These are phyloP conservation scores for Poa annua DNA, from an alignment of 176 grass and related monocot species.

Conservation along the genomic window DNA sequence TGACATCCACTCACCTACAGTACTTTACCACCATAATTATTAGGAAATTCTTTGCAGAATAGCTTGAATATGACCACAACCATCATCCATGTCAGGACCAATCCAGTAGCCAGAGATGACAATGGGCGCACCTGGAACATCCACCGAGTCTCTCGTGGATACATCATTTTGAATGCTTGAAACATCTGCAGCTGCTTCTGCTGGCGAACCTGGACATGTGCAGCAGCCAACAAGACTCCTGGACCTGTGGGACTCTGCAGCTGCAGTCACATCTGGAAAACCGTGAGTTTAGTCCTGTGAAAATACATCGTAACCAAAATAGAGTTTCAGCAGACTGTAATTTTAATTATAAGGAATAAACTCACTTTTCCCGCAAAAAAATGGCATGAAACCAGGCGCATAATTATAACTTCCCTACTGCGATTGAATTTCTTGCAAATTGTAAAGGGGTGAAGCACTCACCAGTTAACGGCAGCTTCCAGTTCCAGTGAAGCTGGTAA, in stretches of 20 bases:
- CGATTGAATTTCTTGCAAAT: background rate
- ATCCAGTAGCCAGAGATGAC: constrained; percentile 63
- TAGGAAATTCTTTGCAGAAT: constrained; percentile 35
- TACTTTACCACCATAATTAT: background rate
- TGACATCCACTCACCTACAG: background rate
- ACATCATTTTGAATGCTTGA: background rate
- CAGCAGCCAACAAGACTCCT: background rate
- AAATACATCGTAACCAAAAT: too few relatives aligned
- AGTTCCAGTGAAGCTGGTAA: background rate
- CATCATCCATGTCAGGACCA: constrained; percentile 65
- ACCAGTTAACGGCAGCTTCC: constrained; percentile 17
- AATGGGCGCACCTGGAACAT: background rate
- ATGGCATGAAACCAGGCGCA: background rate
- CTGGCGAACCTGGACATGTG: constrained; percentile 16
- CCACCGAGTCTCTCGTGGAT: background rate
- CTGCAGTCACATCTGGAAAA: constrained; percentile 20
- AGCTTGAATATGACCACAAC: constrained; percentile 58
- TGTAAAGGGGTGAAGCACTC: background rate
- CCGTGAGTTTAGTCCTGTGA: too few relatives aligned
- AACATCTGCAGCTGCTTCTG: background rate
- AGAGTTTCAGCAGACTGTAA: too few relatives aligned
- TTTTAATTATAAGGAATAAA: too few relatives aligned
- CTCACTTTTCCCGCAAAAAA: too few relatives aligned
- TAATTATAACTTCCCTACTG: background rate
- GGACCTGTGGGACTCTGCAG: background rate